Evolutionary conservation across 2,329 filamentous ascomycete genomes (phyloP).

Genomic region (Trichophyton schoenleinii): DNA sequence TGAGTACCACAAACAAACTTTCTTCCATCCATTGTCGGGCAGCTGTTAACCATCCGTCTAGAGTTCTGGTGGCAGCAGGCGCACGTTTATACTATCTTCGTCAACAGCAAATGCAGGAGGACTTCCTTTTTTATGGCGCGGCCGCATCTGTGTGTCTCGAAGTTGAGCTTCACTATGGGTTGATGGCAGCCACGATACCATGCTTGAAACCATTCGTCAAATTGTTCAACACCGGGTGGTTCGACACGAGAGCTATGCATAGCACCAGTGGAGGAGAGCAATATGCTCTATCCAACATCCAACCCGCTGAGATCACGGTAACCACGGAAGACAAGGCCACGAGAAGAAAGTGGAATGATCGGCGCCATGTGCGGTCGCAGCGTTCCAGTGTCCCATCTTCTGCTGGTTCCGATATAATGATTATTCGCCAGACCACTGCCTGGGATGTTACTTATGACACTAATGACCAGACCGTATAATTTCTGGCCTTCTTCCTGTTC

Average conservation of each 20-base stretch:
- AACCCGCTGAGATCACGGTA: constrained; percentile 1
- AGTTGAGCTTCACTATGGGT: constrained; percentile 10
- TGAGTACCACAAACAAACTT: constrained; percentile 4
- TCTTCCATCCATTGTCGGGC: not conserved
- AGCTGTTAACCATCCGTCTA: not conserved
- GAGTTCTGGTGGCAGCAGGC: constrained; percentile 10
- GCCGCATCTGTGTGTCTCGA: constrained; percentile 12
- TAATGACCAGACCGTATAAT: not conserved
- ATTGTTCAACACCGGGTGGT: constrained; percentile 13
- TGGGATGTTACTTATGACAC: constrained; percentile 12
- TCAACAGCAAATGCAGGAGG: constrained; percentile 5
- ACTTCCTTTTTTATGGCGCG: constrained; percentile 12
- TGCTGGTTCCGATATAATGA: constrained; percentile 10
- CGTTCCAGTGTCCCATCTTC: constrained; percentile 8
- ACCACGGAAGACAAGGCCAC: not conserved
- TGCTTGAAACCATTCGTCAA: constrained; percentile 14
- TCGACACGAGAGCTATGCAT: constrained; percentile 7
- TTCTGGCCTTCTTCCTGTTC: not conserved
- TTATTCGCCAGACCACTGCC: constrained; percentile 12
- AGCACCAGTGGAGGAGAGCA: constrained; percentile 4
- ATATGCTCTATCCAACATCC: constrained; percentile 10
- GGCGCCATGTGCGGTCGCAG: not conserved
- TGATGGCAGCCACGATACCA: constrained; percentile 14
- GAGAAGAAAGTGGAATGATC: not conserved
- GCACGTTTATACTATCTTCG: constrained; percentile 11